A percentile compares a stretch with the other conserved stretches of the same genome.
These are phyloP conservation scores for Arthonia radiata DNA, from an alignment of 495 filamentous ascomycete species.

Conservation along the genomic window DNA sequence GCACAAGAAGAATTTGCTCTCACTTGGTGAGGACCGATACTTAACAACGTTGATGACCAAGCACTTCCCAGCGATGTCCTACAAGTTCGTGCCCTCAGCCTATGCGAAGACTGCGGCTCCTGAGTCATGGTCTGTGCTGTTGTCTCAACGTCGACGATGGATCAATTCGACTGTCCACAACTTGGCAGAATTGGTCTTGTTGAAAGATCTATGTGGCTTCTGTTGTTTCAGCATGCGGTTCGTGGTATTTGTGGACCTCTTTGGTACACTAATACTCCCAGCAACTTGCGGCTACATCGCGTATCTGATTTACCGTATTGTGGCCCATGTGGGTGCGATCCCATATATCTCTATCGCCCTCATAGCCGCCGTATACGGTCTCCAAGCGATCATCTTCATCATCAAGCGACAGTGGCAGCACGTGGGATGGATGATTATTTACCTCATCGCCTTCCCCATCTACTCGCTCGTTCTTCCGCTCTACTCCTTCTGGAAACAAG, in stretches of 20 bases:
- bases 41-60: constrained; percentile 95
- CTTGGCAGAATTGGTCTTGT: constrained; percentile 59
- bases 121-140: constrained; percentile 71
- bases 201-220: constrained; percentile 90
- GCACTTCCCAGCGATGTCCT: constrained; percentile 84
- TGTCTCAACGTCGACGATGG: constrained; percentile 92
- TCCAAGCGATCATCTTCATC: constrained; percentile 90
- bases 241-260: constrained; percentile 82
- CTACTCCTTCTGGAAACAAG: constrained; percentile 98
- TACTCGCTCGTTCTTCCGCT: constrained; percentile 79
- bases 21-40: constrained; percentile 92
- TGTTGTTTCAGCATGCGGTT: constrained; percentile 99
- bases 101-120: constrained; percentile 83
- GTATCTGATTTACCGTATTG: constrained; percentile 67
- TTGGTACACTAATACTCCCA: constrained; percentile 81
- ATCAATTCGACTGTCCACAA: constrained; percentile 99
- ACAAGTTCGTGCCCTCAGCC: constrained; percentile 85
- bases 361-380: constrained; percentile 75
- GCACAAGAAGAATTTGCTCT: constrained; percentile 93
- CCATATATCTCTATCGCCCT: constrained; percentile 72
- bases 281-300: constrained; percentile 74
- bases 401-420: constrained; percentile 93
- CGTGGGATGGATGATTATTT: constrained; percentile 98
- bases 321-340: constrained; percentile 45
- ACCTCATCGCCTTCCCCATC: constrained; percentile 78